These are phyloP conservation scores for Aspergillus fumigatus DNA, from an alignment of 2,329 filamentous ascomycete genomes.

Conservation along the genomic window DNA sequence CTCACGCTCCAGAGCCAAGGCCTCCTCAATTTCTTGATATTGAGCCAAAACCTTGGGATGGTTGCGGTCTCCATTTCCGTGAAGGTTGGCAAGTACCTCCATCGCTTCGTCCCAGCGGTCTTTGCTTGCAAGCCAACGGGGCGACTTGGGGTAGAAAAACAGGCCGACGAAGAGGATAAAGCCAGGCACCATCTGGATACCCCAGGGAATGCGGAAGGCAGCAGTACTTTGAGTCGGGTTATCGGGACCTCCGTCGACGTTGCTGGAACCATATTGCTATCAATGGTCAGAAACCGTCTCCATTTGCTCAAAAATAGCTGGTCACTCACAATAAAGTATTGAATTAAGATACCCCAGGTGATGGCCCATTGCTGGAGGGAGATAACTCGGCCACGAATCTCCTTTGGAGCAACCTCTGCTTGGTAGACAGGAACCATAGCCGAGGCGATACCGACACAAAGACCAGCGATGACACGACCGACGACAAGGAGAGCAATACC, in stretches of 20 bases:
- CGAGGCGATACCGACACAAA: conserved; percentile 68
- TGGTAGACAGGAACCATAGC: conserved; percentile 67
- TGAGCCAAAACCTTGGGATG: conserved; percentile 63
- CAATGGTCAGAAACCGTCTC: not conserved
- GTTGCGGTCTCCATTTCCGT: conserved; percentile 60
- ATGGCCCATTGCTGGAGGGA: conserved; percentile 70
- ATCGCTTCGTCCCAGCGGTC: conserved; percentile 53
- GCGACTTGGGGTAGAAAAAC: conserved; percentile 50
- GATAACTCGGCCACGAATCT: conserved; percentile 57
- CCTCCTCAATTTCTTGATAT: conserved; percentile 65
- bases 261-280: conserved; percentile 27
- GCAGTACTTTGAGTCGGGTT: conserved; percentile 48
- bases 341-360: conserved; percentile 64
- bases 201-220: conserved; percentile 62
- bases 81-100: conserved; percentile 50
- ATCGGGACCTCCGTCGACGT: conserved; percentile 50
- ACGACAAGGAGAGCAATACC: conserved; percentile 66
- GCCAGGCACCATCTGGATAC: conserved; percentile 57
- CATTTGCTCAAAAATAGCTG: conserved; percentile 28
- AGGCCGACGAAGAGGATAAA: conserved; percentile 54
- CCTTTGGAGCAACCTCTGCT: conserved; percentile 58
- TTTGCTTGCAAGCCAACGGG: conserved; percentile 58
- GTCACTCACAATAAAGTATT: conserved; percentile 51
- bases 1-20: conserved; percentile 65
- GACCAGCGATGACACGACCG: conserved; percentile 65